These are phyloP conservation scores for Cicer cuneatum DNA, from an alignment of 306 rosid species.

Conservation along the genomic window DNA sequence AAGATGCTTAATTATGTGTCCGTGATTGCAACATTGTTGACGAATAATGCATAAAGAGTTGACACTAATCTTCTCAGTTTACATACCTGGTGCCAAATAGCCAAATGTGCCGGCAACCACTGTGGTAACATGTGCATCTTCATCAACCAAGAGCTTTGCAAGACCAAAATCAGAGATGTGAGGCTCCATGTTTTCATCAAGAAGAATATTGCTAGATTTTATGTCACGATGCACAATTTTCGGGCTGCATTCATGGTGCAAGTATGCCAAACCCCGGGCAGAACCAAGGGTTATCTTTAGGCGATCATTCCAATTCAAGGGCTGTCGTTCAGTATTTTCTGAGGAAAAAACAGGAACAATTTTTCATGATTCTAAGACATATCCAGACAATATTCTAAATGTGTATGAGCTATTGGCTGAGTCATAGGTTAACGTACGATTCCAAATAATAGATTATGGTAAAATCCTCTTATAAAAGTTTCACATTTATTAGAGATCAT, in stretches of 20 bases:
- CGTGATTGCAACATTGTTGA: not conserved
- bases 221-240: constrained; percentile 87
- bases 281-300: constrained; percentile 91
- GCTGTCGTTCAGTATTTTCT: constrained; percentile 54
- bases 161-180: constrained; percentile 93
- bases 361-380: too few relatives aligned
- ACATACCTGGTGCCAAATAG: constrained; percentile 92
- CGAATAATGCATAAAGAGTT: not conserved
- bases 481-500: too few relatives aligned
- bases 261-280: constrained; percentile 88
- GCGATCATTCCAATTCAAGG: constrained; percentile 78
- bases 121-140: constrained; percentile 92
- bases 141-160: constrained; percentile 91
- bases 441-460: too few relatives aligned
- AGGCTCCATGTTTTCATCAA: constrained; percentile 87
- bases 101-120: constrained; percentile 99
- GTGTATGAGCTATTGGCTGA: not conserved
- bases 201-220: constrained; percentile 96
- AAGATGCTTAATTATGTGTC: not conserved
- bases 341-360: not conserved
- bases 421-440: too few relatives aligned
- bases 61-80: too few relatives aligned
- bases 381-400: not conserved
- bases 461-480: too few relatives aligned
- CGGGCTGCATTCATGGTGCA: constrained; percentile 93